Evolutionary conservation across 495 filamentous ascomycete genomes (phyloP).

Genomic region (Lasiosphaeria ovina): DNA sequence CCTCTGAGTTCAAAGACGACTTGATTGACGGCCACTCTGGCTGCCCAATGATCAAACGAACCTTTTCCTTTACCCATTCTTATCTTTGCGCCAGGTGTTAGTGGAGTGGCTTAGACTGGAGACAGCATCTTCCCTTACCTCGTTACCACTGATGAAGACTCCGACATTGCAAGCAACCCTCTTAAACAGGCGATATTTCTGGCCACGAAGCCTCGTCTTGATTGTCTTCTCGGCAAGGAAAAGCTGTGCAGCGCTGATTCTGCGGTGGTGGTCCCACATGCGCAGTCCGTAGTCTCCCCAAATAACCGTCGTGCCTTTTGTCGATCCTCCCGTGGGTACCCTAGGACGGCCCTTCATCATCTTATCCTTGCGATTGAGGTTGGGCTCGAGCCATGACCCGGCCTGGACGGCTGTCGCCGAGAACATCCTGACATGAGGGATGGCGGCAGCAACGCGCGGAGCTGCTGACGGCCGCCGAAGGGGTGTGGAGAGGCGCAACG

Average conservation of each 20-base stretch:
- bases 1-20: constrained; percentile 91
- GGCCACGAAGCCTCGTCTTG: constrained; percentile 79
- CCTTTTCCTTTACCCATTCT: constrained; percentile 99
- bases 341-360: constrained; percentile 87
- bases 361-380: constrained; percentile 69
- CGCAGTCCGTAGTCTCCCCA: constrained; percentile 97
- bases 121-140: constrained; percentile 48
- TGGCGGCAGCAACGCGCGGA: constrained; percentile 11
- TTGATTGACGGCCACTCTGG: constrained; percentile 80
- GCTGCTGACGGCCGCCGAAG: constrained; percentile 12
- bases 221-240: constrained; percentile 91
- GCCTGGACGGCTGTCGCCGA: constrained; percentile 62
- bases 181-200: constrained; percentile 90
- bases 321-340: constrained; percentile 86
- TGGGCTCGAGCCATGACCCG: constrained; percentile 78
- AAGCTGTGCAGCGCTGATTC: constrained; percentile 82
- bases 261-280: constrained; percentile 88
- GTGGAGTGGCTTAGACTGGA: neutral
- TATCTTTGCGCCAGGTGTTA: constrained; percentile 41
- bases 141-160: constrained; percentile 93
- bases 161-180: constrained; percentile 87
- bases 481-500: constrained; percentile 32
- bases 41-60: constrained; percentile 93
- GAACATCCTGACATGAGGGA: constrained; percentile 59
- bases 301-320: constrained; percentile 87